Evolutionary conservation across 305 asterid genomes (phyloP).

Genomic region (Andrographis paniculata): DNA sequence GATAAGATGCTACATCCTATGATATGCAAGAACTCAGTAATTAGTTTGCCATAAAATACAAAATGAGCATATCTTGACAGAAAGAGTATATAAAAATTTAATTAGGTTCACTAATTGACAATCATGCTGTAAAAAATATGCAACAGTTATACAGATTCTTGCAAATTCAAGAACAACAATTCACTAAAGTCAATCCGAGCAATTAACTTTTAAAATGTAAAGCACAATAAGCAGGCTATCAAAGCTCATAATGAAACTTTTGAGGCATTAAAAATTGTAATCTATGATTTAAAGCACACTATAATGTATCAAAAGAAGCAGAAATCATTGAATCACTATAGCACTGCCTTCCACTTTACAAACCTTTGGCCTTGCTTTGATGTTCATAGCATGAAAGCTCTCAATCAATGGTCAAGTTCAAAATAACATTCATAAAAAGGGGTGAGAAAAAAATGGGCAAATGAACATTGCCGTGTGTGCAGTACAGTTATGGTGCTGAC

Average conservation of each 20-base stretch:
- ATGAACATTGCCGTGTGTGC: constrained; percentile 24
- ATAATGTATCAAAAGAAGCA: constrained; percentile 40
- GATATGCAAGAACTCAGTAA: no score
- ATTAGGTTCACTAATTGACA: no score
- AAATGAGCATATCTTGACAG: neutral
- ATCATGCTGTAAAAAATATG: constrained; percentile 5
- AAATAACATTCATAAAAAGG: constrained; percentile 33
- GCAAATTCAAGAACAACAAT: constrained; percentile 19
- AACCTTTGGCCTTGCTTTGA: constrained; percentile 29
- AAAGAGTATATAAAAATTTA: no score
- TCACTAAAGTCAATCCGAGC: constrained; percentile 39
- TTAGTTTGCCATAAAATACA: no score
- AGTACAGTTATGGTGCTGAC: constrained; percentile 45
- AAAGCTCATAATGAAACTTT: constrained; percentile 28
- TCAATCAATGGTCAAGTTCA: constrained; percentile 43
- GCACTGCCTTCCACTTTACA: constrained; percentile 24
- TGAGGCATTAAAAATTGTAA: constrained; percentile 25
- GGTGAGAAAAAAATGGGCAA: constrained; percentile 25
- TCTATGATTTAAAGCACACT: constrained; percentile 29
- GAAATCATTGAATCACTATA: constrained; percentile 29
- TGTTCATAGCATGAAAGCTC: constrained; percentile 33
- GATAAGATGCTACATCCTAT: no score
- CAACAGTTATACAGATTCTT: constrained; percentile 13
- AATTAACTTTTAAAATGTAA: constrained; percentile 22
- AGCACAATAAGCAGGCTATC: constrained; percentile 24